Percentiles rank a stretch among this genome's conserved stretches.
phyloP scores from a whole-genome alignment of 2,329 filamentous ascomycete genomes.

The Aspergillus sp. region DNA sequence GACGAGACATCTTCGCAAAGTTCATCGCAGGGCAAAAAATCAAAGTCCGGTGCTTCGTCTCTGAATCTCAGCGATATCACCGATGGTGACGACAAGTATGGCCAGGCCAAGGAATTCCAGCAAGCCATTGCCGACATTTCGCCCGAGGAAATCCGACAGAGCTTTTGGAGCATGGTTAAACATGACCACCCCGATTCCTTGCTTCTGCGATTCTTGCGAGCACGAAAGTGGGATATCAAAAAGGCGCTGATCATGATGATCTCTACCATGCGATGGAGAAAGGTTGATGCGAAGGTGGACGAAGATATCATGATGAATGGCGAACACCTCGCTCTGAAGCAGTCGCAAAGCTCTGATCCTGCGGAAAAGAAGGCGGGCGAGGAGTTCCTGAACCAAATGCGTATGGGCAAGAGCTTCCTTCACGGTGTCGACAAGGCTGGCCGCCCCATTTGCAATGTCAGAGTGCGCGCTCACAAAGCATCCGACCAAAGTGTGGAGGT shows the following conservation, averaged over 20 bases:
- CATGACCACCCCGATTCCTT: slow-evolving; percentile 88
- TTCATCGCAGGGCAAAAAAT: slow-evolving; percentile 41
- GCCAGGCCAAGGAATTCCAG: slow-evolving; percentile 79
- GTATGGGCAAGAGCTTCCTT: slow-evolving; percentile 88
- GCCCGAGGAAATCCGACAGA: slow-evolving; percentile 71
- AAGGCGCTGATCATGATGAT: slow-evolving; percentile 92
- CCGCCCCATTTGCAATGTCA: slow-evolving; percentile 79
- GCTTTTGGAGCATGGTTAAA: slow-evolving; percentile 93
- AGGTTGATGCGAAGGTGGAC: slow-evolving; percentile 79
- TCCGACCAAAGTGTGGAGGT: slow-evolving; percentile 78
- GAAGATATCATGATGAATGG: slow-evolving; percentile 77
- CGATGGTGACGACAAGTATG: slow-evolving; percentile 82
- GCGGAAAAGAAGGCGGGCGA: slow-evolving; percentile 62
- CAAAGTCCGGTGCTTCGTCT: slow-evolving; percentile 33
- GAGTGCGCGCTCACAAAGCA: slow-evolving; percentile 74
- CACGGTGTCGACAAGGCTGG: slow-evolving; percentile 82
- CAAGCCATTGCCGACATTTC: slow-evolving; percentile 71
- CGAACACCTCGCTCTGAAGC: slow-evolving; percentile 62
- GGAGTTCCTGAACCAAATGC: slow-evolving; percentile 78
- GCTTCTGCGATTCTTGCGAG: slow-evolving; percentile 74
- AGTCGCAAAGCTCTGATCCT: slow-evolving; percentile 55
- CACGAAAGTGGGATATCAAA: slow-evolving; percentile 93
- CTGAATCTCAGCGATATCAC: slow-evolving; percentile 41
- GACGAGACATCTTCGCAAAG: slow-evolving; percentile 16
- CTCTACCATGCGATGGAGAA: slow-evolving; percentile 88